A percentile compares a stretch with the other conserved stretches of the same genome.
Conservation (phyloP, 75 land plant genomes). For the Pinus taeda region DNA sequence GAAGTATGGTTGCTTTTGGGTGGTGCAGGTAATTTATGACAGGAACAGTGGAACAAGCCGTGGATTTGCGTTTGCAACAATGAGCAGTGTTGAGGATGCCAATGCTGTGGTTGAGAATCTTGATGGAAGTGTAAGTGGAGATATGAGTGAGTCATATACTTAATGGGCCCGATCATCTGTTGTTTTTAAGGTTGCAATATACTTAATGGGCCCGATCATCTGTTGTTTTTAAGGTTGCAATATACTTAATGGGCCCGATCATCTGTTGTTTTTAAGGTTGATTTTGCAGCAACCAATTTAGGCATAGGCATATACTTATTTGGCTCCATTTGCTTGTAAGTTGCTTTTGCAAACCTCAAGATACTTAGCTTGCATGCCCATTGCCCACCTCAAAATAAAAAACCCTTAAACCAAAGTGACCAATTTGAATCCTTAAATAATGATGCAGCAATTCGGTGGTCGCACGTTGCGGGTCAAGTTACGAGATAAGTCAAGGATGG, state of each 20-base stretch:
- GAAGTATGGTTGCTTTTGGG: too few relatives aligned
- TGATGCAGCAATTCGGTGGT: conserved; percentile 57
- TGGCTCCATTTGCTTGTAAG: too few relatives aligned
- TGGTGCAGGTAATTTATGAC: conserved; percentile 77
- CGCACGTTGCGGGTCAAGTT: conserved; percentile 77
- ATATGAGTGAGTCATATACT: background rate
- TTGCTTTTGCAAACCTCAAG: too few relatives aligned
- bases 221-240: too few relatives aligned
- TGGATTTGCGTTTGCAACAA: conserved; percentile 95
- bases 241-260: too few relatives aligned
- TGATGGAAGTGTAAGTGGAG: conserved; percentile 57
- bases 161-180: too few relatives aligned
- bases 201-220: too few relatives aligned
- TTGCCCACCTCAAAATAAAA: too few relatives aligned
- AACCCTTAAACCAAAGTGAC: background rate
- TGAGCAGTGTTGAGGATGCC: conserved; percentile 75
- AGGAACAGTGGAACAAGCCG: conserved; percentile 77
- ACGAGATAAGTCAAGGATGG: conserved; percentile 54
- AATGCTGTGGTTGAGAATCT: conserved; percentile 69
- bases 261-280: too few relatives aligned
- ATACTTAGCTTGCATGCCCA: too few relatives aligned
- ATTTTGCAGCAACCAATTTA: background rate
- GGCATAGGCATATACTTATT: background rate
- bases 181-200: too few relatives aligned
- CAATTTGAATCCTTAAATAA: background rate